Percentiles rank a stretch among this genome's conserved stretches.
Evolutionary conservation across 1,284 basidiomycete genomes (phyloP).

Genomic region (Chondrostereum purpureum): DNA sequence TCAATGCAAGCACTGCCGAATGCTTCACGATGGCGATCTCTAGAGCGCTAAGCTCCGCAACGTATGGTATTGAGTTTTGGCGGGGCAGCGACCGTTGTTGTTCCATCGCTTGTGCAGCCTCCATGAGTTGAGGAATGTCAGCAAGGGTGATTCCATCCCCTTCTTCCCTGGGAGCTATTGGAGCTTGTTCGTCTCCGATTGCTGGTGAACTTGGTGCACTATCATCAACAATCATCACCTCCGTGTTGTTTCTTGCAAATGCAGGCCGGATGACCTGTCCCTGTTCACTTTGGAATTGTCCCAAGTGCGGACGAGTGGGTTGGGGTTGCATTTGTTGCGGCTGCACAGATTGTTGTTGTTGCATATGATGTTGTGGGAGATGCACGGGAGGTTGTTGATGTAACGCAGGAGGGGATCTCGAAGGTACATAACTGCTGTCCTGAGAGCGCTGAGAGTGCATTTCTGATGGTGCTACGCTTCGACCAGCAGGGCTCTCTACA

Average conservation of each 20-base stretch:
- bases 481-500: constrained; percentile 91
- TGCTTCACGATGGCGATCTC: constrained; percentile 92
- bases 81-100: constrained; percentile 75
- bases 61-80: constrained; percentile 69
- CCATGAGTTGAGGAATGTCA: constrained; percentile 93
- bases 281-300: constrained; percentile 25
- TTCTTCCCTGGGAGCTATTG: constrained; percentile 20
- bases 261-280: constrained; percentile 64
- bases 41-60: constrained; percentile 80
- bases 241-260: constrained; percentile 78
- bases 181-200: constrained; percentile 32
- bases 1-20: constrained; percentile 78
- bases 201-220: constrained; percentile 66
- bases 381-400: constrained; percentile 22
- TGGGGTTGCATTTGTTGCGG: constrained; percentile 30
- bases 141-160: constrained; percentile 91
- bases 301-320: constrained; percentile 27
- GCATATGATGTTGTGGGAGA: constrained; percentile 22
- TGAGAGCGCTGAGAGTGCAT: constrained; percentile 20
- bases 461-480: constrained; percentile 44
- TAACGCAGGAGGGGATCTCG: constrained; percentile 6
- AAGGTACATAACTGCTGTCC: constrained; percentile 12
- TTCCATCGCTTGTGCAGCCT: constrained; percentile 85
- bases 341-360: constrained; percentile 30
- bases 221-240: constrained; percentile 87